phyloP scores from a whole-genome alignment of 164 flowering plant genomes.

The Nymphaea colorata region DNA sequence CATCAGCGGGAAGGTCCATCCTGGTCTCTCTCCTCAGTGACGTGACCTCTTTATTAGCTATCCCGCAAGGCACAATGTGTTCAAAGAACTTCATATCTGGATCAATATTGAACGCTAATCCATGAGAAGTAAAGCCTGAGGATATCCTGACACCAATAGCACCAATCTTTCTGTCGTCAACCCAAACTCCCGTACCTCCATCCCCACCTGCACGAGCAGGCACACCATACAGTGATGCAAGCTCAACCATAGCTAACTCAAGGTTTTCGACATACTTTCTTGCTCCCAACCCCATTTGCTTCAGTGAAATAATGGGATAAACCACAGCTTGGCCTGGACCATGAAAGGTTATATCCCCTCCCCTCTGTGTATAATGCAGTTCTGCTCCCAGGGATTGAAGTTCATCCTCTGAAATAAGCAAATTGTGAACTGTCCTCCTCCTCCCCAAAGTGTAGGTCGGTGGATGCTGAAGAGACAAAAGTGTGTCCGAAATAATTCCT shows the following conservation, averaged over 20 bases:
- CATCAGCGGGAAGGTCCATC: slow-evolving; percentile 51
- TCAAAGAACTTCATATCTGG: slow-evolving; percentile 76
- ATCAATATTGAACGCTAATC: slow-evolving; percentile 85
- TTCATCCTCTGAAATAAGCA: slow-evolving; percentile 55
- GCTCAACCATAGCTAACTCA: slow-evolving; percentile 59
- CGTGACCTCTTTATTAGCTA: slow-evolving; percentile 75
- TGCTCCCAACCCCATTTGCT: slow-evolving; percentile 69
- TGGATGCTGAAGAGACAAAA: slow-evolving; percentile 81
- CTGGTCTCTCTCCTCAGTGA: slow-evolving; percentile 68
- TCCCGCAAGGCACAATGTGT: slow-evolving; percentile 95
- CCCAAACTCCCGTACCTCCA: slow-evolving; percentile 87
- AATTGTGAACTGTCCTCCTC: slow-evolving; percentile 67
- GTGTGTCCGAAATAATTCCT: slow-evolving; percentile 43
- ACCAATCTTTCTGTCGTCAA: slow-evolving; percentile 81
- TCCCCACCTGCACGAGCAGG: slow-evolving; percentile 42
- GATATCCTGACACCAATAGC: slow-evolving; percentile 90
- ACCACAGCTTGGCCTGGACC: slow-evolving; percentile 87
- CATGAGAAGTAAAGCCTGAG: slow-evolving; percentile 83
- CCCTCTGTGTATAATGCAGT: slow-evolving; percentile 82
- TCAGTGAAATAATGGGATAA: slow-evolving; percentile 73
- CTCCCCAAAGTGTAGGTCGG: slow-evolving; percentile 93
- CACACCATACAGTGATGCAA: slow-evolving; percentile 67
- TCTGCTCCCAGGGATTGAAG: slow-evolving; percentile 68
- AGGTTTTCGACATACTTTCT: slow-evolving; percentile 81
- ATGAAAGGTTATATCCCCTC: slow-evolving; percentile 92